Evolutionary conservation across 495 filamentous ascomycete genomes (phyloP).

Genomic region (Aspergillus nanangensis): DNA sequence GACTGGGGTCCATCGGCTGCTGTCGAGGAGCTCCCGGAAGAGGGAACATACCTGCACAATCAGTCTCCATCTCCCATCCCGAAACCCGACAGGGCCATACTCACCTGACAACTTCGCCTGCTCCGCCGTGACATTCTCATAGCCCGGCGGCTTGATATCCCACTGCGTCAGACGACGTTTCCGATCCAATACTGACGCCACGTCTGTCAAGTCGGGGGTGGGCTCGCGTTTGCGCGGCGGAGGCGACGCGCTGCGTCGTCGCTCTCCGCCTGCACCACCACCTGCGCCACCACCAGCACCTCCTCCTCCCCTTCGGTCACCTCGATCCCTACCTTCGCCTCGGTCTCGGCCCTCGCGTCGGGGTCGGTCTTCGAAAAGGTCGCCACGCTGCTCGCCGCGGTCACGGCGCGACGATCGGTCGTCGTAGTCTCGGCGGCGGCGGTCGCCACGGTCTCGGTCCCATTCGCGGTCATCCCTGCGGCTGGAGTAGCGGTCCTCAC

Average conservation of each 20-base stretch:
- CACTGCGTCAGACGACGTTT: constrained; percentile 93
- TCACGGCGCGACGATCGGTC: constrained; percentile 58
- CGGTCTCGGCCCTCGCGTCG: constrained; percentile 53
- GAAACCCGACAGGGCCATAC: constrained; percentile 8
- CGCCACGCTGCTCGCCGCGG: constrained; percentile 49
- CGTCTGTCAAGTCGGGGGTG: constrained; percentile 89
- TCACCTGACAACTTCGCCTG: constrained; percentile 95
- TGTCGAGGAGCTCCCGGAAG: constrained; percentile 92
- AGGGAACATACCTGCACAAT: constrained; percentile 78
- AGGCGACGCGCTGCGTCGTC: constrained; percentile 74
- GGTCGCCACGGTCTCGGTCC: constrained; percentile 63
- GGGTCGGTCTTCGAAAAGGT: constrained; percentile 61
- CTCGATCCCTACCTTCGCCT: constrained; percentile 31
- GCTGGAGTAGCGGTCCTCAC: constrained; percentile 79
- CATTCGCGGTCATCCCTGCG: constrained; percentile 61
- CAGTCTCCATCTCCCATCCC: constrained; percentile 2
- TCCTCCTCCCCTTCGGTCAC: no score
- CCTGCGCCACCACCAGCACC: constrained; percentile 12
- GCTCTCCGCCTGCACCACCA: constrained; percentile 46
- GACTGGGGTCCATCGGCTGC: constrained; percentile 92
- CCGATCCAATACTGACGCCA: constrained; percentile 70
- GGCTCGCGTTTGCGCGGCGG: constrained; percentile 87
- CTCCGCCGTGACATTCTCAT: constrained; percentile 97
- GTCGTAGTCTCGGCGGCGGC: constrained; percentile 57
- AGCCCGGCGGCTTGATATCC: constrained; percentile 98